Base-by-base conservation (phyloP, 2,329 filamentous ascomycete species). In the Monosporascus sp. region DNA sequence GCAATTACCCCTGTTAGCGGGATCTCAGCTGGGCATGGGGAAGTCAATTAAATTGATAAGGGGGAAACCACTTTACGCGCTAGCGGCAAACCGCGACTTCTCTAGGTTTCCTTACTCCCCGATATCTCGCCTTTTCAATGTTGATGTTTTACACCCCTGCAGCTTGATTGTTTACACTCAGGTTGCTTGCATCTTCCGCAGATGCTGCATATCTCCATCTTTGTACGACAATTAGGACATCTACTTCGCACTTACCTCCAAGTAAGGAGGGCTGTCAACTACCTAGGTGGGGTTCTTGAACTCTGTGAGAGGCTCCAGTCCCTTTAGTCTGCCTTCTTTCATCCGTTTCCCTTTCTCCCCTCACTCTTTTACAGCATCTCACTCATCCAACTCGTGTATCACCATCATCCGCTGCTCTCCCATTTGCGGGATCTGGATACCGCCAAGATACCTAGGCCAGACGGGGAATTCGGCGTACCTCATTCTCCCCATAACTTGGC, bases 31-130 rank as follows among this genome's bases (percentile, higher is more conserved):
- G 24, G 14, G 1, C 4, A 17, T 9, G 9, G 26, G 4, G n/a
- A 46, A 46, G 22, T 46, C 43, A 46, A 46, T 46, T 46, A 46
- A 46, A 46, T 24, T 46, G 43, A 46, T 46, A 46, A 46, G 43
- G 14, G 14, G 18, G n/a, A 46, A 46, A 46, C 43, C 43, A 46
- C 43, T 46, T 46, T 26, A 46, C 43, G 43, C 43, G 43, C 22
- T 46, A 46, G 43, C 31, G 43, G 43, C 43, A 46, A 44, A 46
- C 43, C 43, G 43, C 43, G 43, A 46, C 43, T 18, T 22, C 7
- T 20, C 40, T 5, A 14, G 17, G 8, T 6, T 14, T 9, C 9
- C 22, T 18, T 14, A 14, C 31, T 9, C 11, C 5, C 11, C 31
- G 11, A 35, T 35, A 35, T 0, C 14, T 35, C 31, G 11, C 31